These are phyloP conservation scores for Kokia cookei DNA, from an alignment of 441 rosid species.

Conservation along the genomic window DNA sequence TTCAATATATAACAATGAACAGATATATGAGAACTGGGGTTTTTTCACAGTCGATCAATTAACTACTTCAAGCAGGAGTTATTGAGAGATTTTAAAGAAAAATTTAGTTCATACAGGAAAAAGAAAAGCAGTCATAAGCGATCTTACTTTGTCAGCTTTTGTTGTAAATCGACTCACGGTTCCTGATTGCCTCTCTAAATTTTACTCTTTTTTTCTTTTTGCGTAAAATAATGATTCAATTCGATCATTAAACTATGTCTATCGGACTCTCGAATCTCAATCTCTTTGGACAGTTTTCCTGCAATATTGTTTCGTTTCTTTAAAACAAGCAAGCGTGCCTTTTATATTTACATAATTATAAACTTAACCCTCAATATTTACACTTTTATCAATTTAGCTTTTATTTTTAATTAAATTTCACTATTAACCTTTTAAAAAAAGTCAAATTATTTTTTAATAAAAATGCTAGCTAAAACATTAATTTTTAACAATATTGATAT, in stretches of 20 bases:
- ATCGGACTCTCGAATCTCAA: neutral
- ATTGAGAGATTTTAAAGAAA: neutral
- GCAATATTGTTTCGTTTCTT: neutral
- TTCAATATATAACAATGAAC: neutral
- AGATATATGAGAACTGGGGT: neutral
- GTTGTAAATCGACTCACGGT: neutral
- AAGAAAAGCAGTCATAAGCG: neutral
- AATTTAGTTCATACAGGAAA: neutral
- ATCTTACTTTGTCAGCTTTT: slow-evolving; percentile 7
- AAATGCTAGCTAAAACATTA: no score
- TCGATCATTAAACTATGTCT: neutral
- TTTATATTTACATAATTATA: no score
- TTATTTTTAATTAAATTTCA: no score
- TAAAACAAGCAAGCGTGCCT: no score
- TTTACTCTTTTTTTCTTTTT: neutral
- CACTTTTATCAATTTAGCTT: no score
- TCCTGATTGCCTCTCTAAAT: neutral
- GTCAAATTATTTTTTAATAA: no score
- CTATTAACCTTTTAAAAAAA: no score
- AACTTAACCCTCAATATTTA: no score
- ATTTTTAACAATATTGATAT: no score
- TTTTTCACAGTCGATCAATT: neutral
- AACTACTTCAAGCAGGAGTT: neutral
- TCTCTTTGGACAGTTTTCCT: neutral
- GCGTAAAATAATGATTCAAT: neutral